Base-by-base conservation (phyloP, 2,329 filamentous ascomycete genomes). In the Tolypocladium ovalisporum region DNA sequence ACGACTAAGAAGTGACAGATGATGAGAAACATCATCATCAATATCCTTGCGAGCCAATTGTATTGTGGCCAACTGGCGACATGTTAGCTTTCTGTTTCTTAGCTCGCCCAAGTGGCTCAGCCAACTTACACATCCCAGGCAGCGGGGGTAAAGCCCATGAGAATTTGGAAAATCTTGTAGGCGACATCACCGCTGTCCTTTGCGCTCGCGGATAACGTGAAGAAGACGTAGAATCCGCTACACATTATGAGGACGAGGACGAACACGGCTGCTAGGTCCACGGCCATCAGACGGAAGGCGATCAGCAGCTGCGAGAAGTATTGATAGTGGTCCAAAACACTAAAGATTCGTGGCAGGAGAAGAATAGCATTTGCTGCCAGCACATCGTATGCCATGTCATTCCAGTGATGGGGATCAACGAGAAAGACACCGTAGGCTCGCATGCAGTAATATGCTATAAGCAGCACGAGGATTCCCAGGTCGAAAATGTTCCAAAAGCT, bases 401-500 rank as follows among this genome's bases (percentile, higher is more conserved):
- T 90, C 72, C 90, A 87, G 51, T 82, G 79, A 59, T 87, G 81
- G 53, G 86, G 81, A 62, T 92, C 88, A 1, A 90, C 84, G 63
- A 96, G 78, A 59, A 96, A 85, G 55, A 96, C 87, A 24, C 91
- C 90, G 66, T 95, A 96, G 17, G 94, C 80, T 57, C 93, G 85
- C 75, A 97, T 85, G 65, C 88, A 89, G 70, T 96, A 96, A 75
- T 97, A 97, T 57, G 89, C 82, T 65, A 95, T 85, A 64, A 97
- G 84, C 60, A 97, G 77, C 29, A 96, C 75, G 55, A 97, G 75
- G 56, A 97, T 97, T 10, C 92, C 92, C 40, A 97, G 77, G 68
- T 97, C 93, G 70, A 97, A 96, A 40, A 92, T 84, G 70, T 97
- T 97, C 93, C 93, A 97, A 70, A 97, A 94, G 70, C 90, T 96